Evolutionary conservation across 2,329 filamentous ascomycete genomes (phyloP), one percentile per base, ranked within the genome.

Genomic region (Fusarium sp.): DNA sequence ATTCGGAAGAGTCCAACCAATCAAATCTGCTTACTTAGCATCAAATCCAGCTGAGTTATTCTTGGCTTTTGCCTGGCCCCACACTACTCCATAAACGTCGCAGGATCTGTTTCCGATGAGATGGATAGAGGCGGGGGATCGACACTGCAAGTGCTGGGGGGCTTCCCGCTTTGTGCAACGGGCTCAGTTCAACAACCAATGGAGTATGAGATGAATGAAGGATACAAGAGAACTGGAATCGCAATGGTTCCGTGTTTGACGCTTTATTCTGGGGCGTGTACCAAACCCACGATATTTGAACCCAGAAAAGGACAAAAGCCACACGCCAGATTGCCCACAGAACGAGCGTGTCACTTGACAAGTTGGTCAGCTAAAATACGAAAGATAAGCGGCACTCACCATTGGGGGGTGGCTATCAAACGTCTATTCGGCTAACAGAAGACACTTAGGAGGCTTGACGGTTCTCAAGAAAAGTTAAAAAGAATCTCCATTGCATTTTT

Each of bases 81-180:
- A 40, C 54, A 27, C 25, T 27, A 31, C n/a, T n/a, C n/a, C n/a
- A n/a, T n/a, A n/a, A 31, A 31, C 29, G 18, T 17, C 42, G 35
- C 29, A 48, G 40, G 25, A 48, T 41, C 36, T 59, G 58, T 53
- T 61, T 50, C 29, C 50, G 25, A 59, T 25, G 54, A 43, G 36
- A 63, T 51, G 56, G 59, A 29, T 62, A 40, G 36, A 45, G 48
- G 52, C 57, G 66, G 62, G 66, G 67, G 66, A 69, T 69, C 66
- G 66, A 63, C 66, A 63, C 45, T 69, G 66, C 65, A 69, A 62
- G 49, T 58, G 43, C 43, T 52, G 61, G 66, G 49, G 55, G 51
- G 31, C 14, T 42, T 61, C 37, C 36, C 29, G 20, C 41, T 33
- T 31, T 31, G 27, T 36, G 40, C 40, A 21, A 40, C 18, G 42